phyloP scores from a whole-genome alignment of 257 asterid species.

The Solanum piurae region DNA sequence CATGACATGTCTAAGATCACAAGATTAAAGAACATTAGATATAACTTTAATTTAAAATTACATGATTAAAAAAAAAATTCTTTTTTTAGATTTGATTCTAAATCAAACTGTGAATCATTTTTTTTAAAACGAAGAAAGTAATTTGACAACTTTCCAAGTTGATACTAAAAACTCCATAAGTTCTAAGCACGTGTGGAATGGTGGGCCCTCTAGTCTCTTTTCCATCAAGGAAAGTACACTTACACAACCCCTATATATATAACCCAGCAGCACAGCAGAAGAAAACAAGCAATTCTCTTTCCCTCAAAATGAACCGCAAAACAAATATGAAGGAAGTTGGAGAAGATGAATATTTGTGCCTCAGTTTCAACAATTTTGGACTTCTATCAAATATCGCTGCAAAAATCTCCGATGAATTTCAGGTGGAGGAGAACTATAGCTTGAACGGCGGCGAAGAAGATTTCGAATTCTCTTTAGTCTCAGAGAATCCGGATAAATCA shows the following conservation, averaged over 20 bases:
- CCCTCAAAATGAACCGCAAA: not conserved
- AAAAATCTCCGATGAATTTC: not conserved
- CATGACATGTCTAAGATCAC: fast-evolving
- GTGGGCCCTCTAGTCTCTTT: not conserved
- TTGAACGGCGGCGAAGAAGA: slow-evolving; percentile 23
- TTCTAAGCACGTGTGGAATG: not conserved
- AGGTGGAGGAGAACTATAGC: not conserved
- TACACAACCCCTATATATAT: not conserved
- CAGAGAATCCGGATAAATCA: slow-evolving; percentile 10
- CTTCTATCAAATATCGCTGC: not conserved
- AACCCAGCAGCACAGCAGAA: not conserved
- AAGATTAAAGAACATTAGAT: too few relatives aligned
- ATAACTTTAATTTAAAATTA: too few relatives aligned
- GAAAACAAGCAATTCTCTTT: not conserved
- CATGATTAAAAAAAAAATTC: too few relatives aligned
- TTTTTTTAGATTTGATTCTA: too few relatives aligned
- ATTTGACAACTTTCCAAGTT: not conserved
- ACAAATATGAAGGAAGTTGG: not conserved
- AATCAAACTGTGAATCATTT: too few relatives aligned
- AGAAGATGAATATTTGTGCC: not conserved
- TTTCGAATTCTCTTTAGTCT: slow-evolving; percentile 50
- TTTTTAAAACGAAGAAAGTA: not conserved
- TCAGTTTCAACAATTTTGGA: not conserved
- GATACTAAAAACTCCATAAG: not conserved
- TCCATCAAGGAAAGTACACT: not conserved